Base-by-base conservation (phyloP, 2,329 filamentous ascomycete species). In the Sphaceloma murrayae region DNA sequence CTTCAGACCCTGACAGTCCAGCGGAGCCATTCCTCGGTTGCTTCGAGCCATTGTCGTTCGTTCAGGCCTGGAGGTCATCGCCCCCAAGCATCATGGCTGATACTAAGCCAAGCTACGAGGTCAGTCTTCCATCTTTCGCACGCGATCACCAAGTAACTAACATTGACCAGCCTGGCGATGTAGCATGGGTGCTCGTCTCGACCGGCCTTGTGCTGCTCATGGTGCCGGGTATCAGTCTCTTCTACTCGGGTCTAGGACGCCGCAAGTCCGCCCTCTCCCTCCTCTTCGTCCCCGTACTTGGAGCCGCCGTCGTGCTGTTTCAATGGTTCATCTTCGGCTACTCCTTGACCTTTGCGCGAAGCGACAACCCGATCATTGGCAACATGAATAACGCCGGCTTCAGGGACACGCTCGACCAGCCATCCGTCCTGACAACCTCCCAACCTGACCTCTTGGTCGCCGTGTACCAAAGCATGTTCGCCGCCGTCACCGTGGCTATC, bases 321-420 rank as follows among this genome's bases (percentile, higher is more conserved):
- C 91, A 98, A 69, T 98, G 91, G 91, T 96, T 95, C 61, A 95
- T 98, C 64, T 96, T 91, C 89, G 91, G 91, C 27, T 98, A 94
- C 66, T 94, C 89, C 10, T 73, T 98, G 49, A 88, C 89, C 43
- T 95, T 96, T 67, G 89, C 84, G 58, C 72, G 78, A 10, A 83
- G 80, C 3, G 86, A 77, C 54, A 95, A 85, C 67, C 82, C 85
- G 43, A 96, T 84, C 68, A 96, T 98, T 59, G 91, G 91, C 45
- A 78, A 96, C 62, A 67, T 96, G 46, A 74, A 80, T 54, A 84
- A 93, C 64, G 94, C 96, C 56, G 91, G 87, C 49, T 73, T 98
- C 55, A 81, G 77, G 72, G 85, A 87, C 58, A 85, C 86, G 2
- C 73, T 94, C 55, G 91, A 76, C 43, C 71, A 73, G 34, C 88